Conservation (phyloP, 2,329 filamentous ascomycete species). For the Botrytis fabae region DNA sequence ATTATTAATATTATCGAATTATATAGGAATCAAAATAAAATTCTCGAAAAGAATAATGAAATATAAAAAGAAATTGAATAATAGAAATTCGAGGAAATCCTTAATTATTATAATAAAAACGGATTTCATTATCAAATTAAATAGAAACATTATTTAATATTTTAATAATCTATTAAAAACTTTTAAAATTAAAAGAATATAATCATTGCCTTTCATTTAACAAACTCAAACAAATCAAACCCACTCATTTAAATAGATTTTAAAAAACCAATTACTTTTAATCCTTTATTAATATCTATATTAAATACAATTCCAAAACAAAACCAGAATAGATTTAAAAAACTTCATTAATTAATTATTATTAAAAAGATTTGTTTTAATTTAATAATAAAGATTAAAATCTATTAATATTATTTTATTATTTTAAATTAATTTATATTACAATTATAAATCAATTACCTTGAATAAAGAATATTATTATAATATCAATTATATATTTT, state of each 20-base stretch:
- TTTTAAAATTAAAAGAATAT: not conserved
- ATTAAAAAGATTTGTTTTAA: not conserved
- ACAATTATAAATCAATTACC: not conserved
- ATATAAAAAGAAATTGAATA: no score
- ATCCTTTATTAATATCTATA: not conserved
- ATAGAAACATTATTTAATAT: no score
- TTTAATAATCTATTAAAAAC: no score
- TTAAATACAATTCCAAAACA: accelerated
- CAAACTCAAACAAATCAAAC: not conserved
- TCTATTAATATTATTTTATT: not conserved
- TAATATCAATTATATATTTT: not conserved
- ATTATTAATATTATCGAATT: no score
- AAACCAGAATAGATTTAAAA: not conserved
- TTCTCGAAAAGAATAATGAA: no score
- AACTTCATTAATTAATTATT: not conserved
- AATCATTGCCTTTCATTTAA: not conserved
- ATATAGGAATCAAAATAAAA: no score
- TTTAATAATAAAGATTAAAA: not conserved
- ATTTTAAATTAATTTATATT: not conserved
- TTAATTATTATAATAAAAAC: no score
- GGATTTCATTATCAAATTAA: no score
- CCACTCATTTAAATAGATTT: not conserved
- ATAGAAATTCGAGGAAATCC: no score
- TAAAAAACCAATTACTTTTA: not conserved
- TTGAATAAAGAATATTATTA: not conserved